Percentiles rank a stretch among this genome's conserved stretches.
These are phyloP conservation scores for Backusella sp. DNA, from an alignment of 192 early-diverging fungal genomes.

Conservation along the genomic window DNA sequence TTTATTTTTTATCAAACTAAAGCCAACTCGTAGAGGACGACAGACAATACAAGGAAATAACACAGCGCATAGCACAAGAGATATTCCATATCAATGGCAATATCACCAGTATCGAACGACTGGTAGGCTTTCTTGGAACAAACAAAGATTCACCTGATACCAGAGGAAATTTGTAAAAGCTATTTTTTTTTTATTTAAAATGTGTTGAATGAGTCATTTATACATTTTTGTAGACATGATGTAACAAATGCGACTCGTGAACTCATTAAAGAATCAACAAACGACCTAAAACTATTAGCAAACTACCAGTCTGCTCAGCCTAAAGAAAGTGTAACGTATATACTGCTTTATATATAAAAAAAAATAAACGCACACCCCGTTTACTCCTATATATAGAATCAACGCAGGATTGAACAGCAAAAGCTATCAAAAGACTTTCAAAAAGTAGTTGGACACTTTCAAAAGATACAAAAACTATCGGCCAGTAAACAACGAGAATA, in stretches of 20 bases:
- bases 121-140: constrained; percentile 74
- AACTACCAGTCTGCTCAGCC: constrained; percentile 43
- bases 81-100: constrained; percentile 86
- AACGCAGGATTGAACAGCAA: constrained; percentile 84
- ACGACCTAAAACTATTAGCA: constrained; percentile 73
- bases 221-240: constrained; percentile 49
- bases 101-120: constrained; percentile 81
- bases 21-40: constrained; percentile 36
- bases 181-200: too few species aligned
- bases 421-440: constrained; percentile 96
- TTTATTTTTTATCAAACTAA: background rate
- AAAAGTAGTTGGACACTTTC: constrained; percentile 85
- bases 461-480: constrained; percentile 76
- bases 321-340: constrained; percentile 26
- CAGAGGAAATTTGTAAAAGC: constrained; percentile 68
- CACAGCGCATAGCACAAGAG: constrained; percentile 75
- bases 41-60: constrained; percentile 45
- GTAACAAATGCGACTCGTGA: constrained; percentile 81
- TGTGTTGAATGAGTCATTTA: background rate
- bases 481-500: constrained; percentile 83
- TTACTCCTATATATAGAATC: constrained; percentile 41
- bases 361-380: background rate
- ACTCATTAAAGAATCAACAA: constrained; percentile 74
- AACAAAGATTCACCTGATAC: constrained; percentile 74
- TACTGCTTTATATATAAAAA: background rate